phyloP scores from a whole-genome alignment of 352 stramenopile genomes.

The Phytopythium chamaehyphon region DNA sequence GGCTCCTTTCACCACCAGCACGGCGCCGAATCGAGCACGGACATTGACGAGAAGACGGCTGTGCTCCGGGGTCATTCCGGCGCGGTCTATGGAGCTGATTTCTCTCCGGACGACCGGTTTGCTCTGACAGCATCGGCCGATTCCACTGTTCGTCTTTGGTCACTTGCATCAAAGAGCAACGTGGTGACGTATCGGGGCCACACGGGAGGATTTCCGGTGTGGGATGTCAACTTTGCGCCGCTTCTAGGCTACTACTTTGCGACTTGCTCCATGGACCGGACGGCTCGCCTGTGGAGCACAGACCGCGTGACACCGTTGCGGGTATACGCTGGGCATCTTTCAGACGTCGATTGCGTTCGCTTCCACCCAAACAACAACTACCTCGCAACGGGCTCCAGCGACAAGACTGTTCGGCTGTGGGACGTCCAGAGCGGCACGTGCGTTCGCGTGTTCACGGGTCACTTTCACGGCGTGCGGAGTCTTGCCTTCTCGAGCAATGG shows the following conservation, averaged over 20 bases:
- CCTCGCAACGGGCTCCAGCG: conserved; percentile 90
- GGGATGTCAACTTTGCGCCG: conserved; percentile 89
- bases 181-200: conserved; percentile 76
- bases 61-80: conserved; percentile 71
- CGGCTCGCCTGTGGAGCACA: conserved; percentile 91
- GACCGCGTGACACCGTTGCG: conserved; percentile 89
- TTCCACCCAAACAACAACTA: conserved; percentile 98
- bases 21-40: conserved; percentile 27
- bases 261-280: conserved; percentile 92
- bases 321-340: conserved; percentile 92
- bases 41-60: conserved; percentile 68
- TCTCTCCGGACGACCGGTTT: conserved; percentile 85
- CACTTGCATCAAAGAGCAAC: conserved; percentile 75
- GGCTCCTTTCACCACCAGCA: conserved; percentile 48
- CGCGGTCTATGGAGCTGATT: conserved; percentile 82
- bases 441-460: conserved; percentile 90
- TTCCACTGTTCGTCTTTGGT: conserved; percentile 83
- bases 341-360: conserved; percentile 87
- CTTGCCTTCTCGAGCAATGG: conserved; percentile 90
- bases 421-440: conserved; percentile 92
- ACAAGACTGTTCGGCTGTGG: conserved; percentile 94
- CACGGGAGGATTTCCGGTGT: conserved; percentile 76
- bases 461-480: conserved; percentile 83
- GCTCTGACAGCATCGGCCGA: conserved; percentile 78
- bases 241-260: conserved; percentile 93